Conservation (phyloP, 2,329 filamentous ascomycete species). For the Arthrobotrys megalospora region DNA sequence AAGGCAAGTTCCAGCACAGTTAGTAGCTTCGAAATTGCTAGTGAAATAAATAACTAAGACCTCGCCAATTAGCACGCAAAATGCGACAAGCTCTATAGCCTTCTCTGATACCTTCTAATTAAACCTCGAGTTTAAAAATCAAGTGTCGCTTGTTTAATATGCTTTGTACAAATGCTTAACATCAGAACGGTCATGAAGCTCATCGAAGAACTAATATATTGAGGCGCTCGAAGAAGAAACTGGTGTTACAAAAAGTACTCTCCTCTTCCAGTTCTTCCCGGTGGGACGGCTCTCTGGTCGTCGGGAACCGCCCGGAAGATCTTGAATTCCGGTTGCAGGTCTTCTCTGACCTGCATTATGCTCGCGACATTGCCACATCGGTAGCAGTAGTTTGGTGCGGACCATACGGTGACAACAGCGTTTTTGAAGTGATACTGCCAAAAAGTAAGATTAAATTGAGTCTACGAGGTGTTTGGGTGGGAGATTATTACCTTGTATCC, state of each 20-base stretch:
- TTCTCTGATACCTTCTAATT: constrained; percentile 1
- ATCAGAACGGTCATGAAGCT: constrained; percentile 4
- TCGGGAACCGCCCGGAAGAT: constrained; percentile 93
- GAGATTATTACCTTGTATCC: constrained; percentile 75
- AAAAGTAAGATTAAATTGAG: constrained; percentile 13
- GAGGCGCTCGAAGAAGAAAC: constrained; percentile 15
- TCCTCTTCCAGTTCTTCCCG: constrained; percentile 77
- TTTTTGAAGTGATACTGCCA: constrained; percentile 89
- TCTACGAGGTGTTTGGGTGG: not conserved
- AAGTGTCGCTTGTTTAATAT: constrained; percentile 51
- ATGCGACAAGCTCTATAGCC: not conserved
- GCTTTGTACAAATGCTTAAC: constrained; percentile 56
- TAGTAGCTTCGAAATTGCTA: not conserved
- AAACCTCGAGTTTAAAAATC: constrained; percentile 12
- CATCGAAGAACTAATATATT: not conserved
- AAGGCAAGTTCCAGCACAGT: constrained; percentile 3
- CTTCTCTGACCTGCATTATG: constrained; percentile 90
- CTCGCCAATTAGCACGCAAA: constrained; percentile 5
- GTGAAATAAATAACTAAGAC: constrained; percentile 1
- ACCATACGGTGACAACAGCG: constrained; percentile 86
- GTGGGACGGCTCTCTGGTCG: constrained; percentile 83
- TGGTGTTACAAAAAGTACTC: constrained; percentile 77
- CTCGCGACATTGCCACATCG: constrained; percentile 74
- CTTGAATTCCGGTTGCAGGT: constrained; percentile 90
- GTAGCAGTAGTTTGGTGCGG: constrained; percentile 70